Evolutionary conservation across 164 flowering plant species (phyloP).

Genomic region (Nelumbo lutea): DNA sequence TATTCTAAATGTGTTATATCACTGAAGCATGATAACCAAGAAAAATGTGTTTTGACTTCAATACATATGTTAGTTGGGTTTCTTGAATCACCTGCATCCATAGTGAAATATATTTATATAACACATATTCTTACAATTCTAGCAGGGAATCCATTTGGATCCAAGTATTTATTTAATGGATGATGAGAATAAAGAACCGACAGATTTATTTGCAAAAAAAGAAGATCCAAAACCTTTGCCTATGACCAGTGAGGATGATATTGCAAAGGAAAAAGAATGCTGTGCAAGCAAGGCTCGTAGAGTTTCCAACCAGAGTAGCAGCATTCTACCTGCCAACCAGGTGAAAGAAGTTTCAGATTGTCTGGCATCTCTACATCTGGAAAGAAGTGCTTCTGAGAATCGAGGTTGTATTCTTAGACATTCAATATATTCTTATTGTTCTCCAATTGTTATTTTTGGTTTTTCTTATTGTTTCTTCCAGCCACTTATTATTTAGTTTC

Average conservation of each 20-base stretch:
- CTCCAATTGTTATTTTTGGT: background rate
- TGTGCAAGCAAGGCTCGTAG: slow-evolving; percentile 15
- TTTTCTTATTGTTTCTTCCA: slow-evolving; percentile 5
- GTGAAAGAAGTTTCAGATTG: slow-evolving; percentile 33
- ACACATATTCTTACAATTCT: slow-evolving; percentile 9
- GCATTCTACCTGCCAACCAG: slow-evolving; percentile 24
- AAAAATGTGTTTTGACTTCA: no score
- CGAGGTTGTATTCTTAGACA: slow-evolving; percentile 41
- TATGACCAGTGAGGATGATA: slow-evolving; percentile 21
- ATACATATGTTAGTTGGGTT: no score
- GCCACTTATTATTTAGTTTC: background rate
- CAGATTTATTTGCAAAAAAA: slow-evolving; percentile 23
- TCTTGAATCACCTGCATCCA: no score
- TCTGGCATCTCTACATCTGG: slow-evolving; percentile 33
- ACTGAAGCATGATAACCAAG: no score
- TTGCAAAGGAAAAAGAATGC: slow-evolving; percentile 20
- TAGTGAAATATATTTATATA: background rate
- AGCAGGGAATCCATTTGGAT: slow-evolving; percentile 93
- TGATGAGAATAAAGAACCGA: slow-evolving; percentile 59
- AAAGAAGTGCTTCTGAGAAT: slow-evolving; percentile 26
- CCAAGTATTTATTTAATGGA: slow-evolving; percentile 97
- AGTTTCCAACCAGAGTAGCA: slow-evolving; percentile 19
- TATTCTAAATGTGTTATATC: no score
- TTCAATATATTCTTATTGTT: slow-evolving; percentile 1
- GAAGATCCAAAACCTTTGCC: slow-evolving; percentile 27